Conservation (phyloP, 176 grass and related monocot species). For the Alopecurus myosuroides region DNA sequence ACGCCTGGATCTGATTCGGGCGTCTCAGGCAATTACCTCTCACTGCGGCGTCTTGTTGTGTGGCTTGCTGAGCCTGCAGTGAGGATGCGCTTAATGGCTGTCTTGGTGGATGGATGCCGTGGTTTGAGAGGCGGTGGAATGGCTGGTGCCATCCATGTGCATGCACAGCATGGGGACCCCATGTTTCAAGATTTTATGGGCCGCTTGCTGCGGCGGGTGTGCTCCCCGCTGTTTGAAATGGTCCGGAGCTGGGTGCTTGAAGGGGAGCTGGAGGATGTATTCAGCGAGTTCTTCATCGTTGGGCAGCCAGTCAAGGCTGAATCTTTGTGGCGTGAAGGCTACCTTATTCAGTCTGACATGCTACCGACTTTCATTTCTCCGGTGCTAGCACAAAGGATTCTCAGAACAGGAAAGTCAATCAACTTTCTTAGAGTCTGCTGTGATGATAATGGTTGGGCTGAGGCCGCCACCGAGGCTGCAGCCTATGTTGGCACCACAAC, state of each 20-base stretch:
- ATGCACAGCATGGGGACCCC: constrained; percentile 85
- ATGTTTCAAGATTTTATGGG: constrained; percentile 89
- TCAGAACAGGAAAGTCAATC: constrained; percentile 90
- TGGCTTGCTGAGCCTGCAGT: constrained; percentile 86
- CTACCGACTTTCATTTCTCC: constrained; percentile 90
- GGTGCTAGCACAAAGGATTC: constrained; percentile 65
- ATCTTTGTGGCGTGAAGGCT: constrained; percentile 85
- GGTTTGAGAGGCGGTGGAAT: constrained; percentile 75
- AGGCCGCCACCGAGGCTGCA: constrained; percentile 58
- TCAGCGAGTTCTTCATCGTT: constrained; percentile 85
- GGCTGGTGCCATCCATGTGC: constrained; percentile 75
- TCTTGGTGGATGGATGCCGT: constrained; percentile 66
- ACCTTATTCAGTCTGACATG: constrained; percentile 80
- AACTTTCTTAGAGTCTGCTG: constrained; percentile 94
- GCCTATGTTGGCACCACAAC: constrained; percentile 86
- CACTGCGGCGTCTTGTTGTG: constrained; percentile 63
- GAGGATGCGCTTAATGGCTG: constrained; percentile 87
- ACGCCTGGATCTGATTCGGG: constrained; percentile 69
- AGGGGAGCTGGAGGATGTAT: constrained; percentile 86
- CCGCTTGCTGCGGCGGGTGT: constrained; percentile 61
- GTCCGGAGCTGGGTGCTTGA: constrained; percentile 80
- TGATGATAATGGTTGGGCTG: constrained; percentile 86
- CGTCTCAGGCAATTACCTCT: constrained; percentile 73
- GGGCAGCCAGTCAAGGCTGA: constrained; percentile 82
- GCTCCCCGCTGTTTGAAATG: constrained; percentile 97